These are phyloP conservation scores for Stagonosporopsis vannaccii DNA, from an alignment of 2,329 filamentous ascomycete species.

Conservation along the genomic window DNA sequence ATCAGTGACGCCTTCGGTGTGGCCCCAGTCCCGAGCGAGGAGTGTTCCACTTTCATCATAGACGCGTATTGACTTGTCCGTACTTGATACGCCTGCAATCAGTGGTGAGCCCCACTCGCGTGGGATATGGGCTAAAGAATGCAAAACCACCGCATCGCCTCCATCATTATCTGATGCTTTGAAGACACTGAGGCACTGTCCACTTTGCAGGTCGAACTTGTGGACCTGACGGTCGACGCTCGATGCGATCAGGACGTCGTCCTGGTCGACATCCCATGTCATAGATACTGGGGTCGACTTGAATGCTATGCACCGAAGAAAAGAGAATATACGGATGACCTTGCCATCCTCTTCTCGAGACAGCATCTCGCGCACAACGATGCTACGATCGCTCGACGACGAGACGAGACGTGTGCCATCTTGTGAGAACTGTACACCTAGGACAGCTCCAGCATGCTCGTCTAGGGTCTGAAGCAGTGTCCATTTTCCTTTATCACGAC, in stretches of 20 bases:
- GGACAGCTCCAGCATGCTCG: constrained; percentile 89
- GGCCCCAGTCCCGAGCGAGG: constrained; percentile 89
- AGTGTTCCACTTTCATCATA: constrained; percentile 85
- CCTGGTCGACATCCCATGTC: constrained; percentile 69
- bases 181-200: constrained; percentile 75
- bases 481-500: constrained; percentile 65
- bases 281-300: constrained; percentile 90
- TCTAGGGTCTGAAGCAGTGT: constrained; percentile 88
- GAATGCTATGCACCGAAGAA: constrained; percentile 77
- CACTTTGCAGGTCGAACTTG: constrained; percentile 68
- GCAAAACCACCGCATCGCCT: constrained; percentile 81
- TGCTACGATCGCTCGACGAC: constrained; percentile 81
- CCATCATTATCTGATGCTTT: constrained; percentile 83
- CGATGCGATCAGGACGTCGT: constrained; percentile 64
- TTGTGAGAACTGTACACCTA: constrained; percentile 75
- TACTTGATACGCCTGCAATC: constrained; percentile 87
- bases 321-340: constrained; percentile 76
- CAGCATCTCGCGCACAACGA: constrained; percentile 82
- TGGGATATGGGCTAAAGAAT: constrained; percentile 72
- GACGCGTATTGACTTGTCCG: constrained; percentile 91
- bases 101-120: constrained; percentile 68
- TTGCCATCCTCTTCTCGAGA: constrained; percentile 67
- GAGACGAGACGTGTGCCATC: constrained; percentile 78
- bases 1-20: constrained; percentile 92
- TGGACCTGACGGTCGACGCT: constrained; percentile 69